These are phyloP conservation scores for Dichomitus squalens DNA, from an alignment of 1,284 basidiomycete species.

Conservation along the genomic window DNA sequence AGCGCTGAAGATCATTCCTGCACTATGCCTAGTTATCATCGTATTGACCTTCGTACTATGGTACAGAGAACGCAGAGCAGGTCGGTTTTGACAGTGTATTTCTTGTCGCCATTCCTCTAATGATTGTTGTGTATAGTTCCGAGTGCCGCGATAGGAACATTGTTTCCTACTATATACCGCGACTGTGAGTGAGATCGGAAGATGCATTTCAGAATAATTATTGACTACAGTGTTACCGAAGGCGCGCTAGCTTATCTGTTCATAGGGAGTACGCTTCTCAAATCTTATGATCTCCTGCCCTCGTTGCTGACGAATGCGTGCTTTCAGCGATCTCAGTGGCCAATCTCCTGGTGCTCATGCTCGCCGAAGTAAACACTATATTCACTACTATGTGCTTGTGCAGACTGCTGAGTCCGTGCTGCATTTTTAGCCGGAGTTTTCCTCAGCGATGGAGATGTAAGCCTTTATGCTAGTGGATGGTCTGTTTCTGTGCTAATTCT, in stretches of 20 bases:
- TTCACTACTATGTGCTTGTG: no score
- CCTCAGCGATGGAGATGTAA: conserved; percentile 3
- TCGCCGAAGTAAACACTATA: not conserved
- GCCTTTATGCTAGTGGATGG: not conserved
- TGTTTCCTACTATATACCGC: conserved; percentile 3
- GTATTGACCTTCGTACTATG: not conserved
- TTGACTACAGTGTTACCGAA: not conserved
- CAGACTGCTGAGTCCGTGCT: no score
- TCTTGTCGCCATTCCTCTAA: not conserved
- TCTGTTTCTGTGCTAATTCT: not conserved
- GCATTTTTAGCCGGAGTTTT: not conserved
- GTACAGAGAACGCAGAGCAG: not conserved
- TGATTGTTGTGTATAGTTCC: not conserved
- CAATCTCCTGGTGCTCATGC: not conserved
- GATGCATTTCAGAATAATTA: not conserved
- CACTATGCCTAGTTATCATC: not conserved
- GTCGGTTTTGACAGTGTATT: not conserved
- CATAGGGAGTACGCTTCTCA: not conserved
- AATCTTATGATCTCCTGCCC: not conserved
- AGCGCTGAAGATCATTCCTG: not conserved
- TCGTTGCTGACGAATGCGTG: not conserved
- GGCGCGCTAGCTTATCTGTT: not conserved
- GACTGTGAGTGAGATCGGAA: not conserved
- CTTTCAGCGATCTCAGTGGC: not conserved
- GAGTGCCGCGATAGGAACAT: no score